Percentiles rank a stretch among this genome's conserved stretches.
These are phyloP conservation scores for Barnettozyma botsteinii DNA, from an alignment of 805 yeast species.

Conservation along the genomic window DNA sequence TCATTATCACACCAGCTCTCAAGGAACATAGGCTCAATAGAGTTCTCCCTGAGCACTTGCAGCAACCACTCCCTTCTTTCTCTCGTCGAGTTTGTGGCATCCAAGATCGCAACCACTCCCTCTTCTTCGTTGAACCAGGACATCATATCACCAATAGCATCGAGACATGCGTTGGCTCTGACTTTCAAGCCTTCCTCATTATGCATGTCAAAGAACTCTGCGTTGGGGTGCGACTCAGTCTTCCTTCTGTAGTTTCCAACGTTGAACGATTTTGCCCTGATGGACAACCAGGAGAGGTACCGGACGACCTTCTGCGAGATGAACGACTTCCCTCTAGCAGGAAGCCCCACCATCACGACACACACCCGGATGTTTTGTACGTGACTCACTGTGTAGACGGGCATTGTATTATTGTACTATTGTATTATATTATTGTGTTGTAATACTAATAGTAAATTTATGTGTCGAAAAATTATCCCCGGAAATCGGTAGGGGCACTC, in stretches of 20 bases:
- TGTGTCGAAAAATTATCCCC: neutral
- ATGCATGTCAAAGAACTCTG: slow-evolving; percentile 68
- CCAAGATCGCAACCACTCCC: slow-evolving; percentile 89
- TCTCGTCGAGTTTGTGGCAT: slow-evolving; percentile 85
- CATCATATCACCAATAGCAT: slow-evolving; percentile 76
- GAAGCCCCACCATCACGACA: slow-evolving; percentile 84
- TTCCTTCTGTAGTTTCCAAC: slow-evolving; percentile 82
- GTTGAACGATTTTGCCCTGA: slow-evolving; percentile 80
- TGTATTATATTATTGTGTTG: too few species aligned
- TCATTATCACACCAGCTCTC: slow-evolving; percentile 90
- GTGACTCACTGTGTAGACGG: slow-evolving; percentile 35
- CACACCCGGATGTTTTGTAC: slow-evolving; percentile 71
- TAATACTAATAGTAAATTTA: too few species aligned
- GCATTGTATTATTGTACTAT: slow-evolving; percentile 20
- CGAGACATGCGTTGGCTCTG: slow-evolving; percentile 62
- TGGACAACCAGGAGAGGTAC: slow-evolving; percentile 87
- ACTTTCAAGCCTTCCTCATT: slow-evolving; percentile 60
- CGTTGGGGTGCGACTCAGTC: slow-evolving; percentile 55
- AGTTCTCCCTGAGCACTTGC: slow-evolving; percentile 53
- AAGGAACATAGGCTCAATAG: slow-evolving; percentile 83
- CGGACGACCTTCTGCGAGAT: slow-evolving; percentile 93
- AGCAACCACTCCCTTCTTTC: slow-evolving; percentile 63
- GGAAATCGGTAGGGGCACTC: neutral
- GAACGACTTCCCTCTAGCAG: slow-evolving; percentile 90
- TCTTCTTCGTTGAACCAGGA: slow-evolving; percentile 75